phyloP scores from a whole-genome alignment of 2,329 filamentous ascomycete species.

The Thermothelomyces thermophilus region DNA sequence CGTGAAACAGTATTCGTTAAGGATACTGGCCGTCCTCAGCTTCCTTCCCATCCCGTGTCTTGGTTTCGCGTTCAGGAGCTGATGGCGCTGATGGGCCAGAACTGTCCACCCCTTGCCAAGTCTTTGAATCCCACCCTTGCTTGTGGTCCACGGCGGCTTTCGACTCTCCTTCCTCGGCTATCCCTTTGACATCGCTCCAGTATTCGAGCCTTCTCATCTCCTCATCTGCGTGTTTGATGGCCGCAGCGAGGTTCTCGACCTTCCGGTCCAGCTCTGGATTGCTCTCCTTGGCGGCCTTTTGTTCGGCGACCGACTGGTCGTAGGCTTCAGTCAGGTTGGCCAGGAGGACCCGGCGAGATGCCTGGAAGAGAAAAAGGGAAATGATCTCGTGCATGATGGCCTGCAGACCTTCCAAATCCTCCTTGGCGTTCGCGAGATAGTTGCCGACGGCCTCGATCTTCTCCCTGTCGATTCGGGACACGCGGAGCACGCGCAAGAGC shows the following conservation, averaged over 20 bases:
- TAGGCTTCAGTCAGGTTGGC: constrained; percentile 60
- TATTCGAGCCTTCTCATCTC: constrained; percentile 78
- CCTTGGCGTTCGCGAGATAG: constrained; percentile 70
- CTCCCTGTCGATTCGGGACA: constrained; percentile 75
- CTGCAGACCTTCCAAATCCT: constrained; percentile 69
- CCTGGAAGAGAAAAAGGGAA: constrained; percentile 82
- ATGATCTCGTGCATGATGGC: constrained; percentile 79
- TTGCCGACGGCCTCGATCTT: constrained; percentile 77
- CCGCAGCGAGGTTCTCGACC: constrained; percentile 64
- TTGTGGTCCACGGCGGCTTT: constrained; percentile 37
- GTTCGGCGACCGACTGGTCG: constrained; percentile 46
- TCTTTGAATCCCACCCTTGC: constrained; percentile 39
- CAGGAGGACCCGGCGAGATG: constrained; percentile 71
- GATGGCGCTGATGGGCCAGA: constrained; percentile 41
- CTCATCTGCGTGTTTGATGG: constrained; percentile 68
- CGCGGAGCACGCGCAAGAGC: constrained; percentile 61
- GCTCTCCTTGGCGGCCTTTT: constrained; percentile 38
- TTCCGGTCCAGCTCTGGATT: constrained; percentile 38
- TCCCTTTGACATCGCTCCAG: constrained; percentile 75
- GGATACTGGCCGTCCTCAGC: not conserved
- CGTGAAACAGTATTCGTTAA: not conserved
- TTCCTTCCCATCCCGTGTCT: not conserved
- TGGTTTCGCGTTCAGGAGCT: constrained; percentile 12
- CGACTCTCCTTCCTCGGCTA: constrained; percentile 50
- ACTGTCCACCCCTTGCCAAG: constrained; percentile 47